These are phyloP conservation scores for Xylariales sp. DNA, from an alignment of 2,329 filamentous ascomycete genomes.

Conservation along the genomic window DNA sequence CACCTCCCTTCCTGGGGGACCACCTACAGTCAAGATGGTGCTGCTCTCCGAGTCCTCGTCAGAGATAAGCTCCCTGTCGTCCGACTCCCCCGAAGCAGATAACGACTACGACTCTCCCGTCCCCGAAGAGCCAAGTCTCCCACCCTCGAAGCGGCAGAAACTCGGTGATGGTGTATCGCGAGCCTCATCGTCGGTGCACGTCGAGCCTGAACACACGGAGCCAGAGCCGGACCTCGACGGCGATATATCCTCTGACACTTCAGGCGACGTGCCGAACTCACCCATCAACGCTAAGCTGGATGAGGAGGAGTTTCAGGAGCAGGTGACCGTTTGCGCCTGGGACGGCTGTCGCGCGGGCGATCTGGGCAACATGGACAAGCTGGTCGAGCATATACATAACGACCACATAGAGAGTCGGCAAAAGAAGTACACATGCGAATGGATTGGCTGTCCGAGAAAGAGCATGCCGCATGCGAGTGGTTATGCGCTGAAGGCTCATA, in stretches of 20 bases:
- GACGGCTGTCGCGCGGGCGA: conserved; percentile 69
- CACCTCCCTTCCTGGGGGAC: too few relatives aligned
- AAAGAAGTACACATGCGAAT: conserved; percentile 98
- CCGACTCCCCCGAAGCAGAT: conserved; percentile 26
- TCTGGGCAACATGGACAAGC: conserved; percentile 71
- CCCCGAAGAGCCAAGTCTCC: conserved; percentile 14
- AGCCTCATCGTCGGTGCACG: conserved; percentile 45
- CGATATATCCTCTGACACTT: conserved; percentile 86
- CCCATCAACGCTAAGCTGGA: conserved; percentile 63
- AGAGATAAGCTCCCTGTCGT: conserved; percentile 27
- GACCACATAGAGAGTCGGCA: conserved; percentile 90
- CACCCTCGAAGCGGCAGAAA: conserved; percentile 32
- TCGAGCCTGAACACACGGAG: conserved; percentile 39
- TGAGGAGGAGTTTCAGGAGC: conserved; percentile 71
- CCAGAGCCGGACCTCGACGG: conserved; percentile 40
- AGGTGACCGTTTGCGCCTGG: conserved; percentile 75
- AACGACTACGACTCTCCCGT: conserved; percentile 17
- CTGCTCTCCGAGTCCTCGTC: conserved; percentile 27
- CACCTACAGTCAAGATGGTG: conserved; percentile 11
- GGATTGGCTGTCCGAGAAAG: conserved; percentile 84
- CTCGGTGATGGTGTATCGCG: conserved; percentile 28
- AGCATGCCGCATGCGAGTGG: conserved; percentile 89
- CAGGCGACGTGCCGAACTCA: conserved; percentile 74
- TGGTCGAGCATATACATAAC: conserved; percentile 82
- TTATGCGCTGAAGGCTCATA: conserved; percentile 93